Conservation (phyloP, 257 asterid species). For the Primulina eburnea region DNA sequence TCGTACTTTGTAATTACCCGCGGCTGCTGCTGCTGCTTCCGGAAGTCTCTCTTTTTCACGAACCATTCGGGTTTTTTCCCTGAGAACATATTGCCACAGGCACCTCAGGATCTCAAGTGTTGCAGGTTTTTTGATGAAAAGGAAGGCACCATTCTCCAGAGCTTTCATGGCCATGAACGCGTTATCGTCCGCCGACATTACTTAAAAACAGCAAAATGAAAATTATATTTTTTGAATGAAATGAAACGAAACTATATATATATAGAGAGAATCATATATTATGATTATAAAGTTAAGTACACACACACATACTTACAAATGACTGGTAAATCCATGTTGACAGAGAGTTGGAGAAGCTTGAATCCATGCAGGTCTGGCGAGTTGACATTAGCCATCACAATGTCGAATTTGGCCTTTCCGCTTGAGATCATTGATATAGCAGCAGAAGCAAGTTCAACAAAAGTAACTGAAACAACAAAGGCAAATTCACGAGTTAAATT, state of each 20-base stretch:
- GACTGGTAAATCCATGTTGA: constrained; percentile 32
- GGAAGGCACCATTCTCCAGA: constrained; percentile 35
- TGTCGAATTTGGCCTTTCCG: constrained; percentile 33
- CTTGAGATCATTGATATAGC: constrained; percentile 23
- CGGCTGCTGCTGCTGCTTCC: not conserved
- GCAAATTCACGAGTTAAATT: too few species aligned
- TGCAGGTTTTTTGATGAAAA: constrained; percentile 34
- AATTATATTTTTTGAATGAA: not conserved
- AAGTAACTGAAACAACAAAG: not conserved
- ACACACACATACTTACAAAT: constrained; percentile 26
- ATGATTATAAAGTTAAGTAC: too few species aligned
- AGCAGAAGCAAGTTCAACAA: constrained; percentile 9
- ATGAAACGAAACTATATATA: not conserved
- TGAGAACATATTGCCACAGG: constrained; percentile 46
- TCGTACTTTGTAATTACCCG: not conserved
- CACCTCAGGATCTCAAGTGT: constrained; percentile 24
- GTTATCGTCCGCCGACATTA: constrained; percentile 33
- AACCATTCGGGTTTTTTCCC: constrained; percentile 23
- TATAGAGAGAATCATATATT: too few species aligned
- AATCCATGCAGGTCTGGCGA: constrained; percentile 43
- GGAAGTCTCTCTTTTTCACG: constrained; percentile 13
- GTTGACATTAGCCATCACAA: constrained; percentile 36
- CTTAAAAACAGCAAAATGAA: constrained; percentile 14
- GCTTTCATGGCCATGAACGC: constrained; percentile 29
- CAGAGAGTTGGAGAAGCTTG: constrained; percentile 34